These are phyloP conservation scores for Kwoniella botswanensis DNA, from an alignment of 768 basidiomycete genomes.

Conservation along the genomic window DNA sequence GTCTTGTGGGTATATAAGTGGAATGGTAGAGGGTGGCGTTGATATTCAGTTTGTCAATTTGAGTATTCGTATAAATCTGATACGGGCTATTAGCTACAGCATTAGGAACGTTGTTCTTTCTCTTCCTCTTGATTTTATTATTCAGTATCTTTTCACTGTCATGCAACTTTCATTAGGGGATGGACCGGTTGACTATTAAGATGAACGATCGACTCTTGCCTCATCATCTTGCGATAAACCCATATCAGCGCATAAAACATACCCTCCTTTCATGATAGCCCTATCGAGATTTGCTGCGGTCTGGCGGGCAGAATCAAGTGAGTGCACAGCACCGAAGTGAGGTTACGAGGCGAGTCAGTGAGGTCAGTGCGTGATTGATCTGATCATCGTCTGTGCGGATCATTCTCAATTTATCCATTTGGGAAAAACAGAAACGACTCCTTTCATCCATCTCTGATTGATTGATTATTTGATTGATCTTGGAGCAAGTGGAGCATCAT, in stretches of 20 bases:
- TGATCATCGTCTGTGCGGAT: background rate
- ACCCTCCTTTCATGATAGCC: background rate
- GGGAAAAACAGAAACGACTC: background rate
- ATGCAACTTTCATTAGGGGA: too few relatives aligned
- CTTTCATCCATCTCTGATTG: background rate
- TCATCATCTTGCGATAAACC: background rate
- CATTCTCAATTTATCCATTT: background rate
- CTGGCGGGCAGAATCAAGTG: too few relatives aligned
- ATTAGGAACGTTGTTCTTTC: too few relatives aligned
- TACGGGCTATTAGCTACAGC: background rate
- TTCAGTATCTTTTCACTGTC: too few relatives aligned
- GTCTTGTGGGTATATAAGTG: background rate
- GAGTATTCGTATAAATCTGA: background rate
- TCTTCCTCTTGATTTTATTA: too few relatives aligned
- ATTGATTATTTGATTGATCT: background rate
- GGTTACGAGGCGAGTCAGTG: background rate
- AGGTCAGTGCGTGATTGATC: background rate
- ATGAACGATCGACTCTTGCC: background rate
- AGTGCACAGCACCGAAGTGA: background rate
- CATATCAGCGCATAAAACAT: background rate
- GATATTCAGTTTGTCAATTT: background rate
- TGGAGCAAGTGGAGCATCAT: background rate
- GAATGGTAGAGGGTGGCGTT: background rate
- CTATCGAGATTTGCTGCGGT: background rate
- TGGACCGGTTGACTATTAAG: background rate